These are phyloP conservation scores for Trichoderma sp. DNA, from an alignment of 2,329 filamentous ascomycete species.

Conservation along the genomic window DNA sequence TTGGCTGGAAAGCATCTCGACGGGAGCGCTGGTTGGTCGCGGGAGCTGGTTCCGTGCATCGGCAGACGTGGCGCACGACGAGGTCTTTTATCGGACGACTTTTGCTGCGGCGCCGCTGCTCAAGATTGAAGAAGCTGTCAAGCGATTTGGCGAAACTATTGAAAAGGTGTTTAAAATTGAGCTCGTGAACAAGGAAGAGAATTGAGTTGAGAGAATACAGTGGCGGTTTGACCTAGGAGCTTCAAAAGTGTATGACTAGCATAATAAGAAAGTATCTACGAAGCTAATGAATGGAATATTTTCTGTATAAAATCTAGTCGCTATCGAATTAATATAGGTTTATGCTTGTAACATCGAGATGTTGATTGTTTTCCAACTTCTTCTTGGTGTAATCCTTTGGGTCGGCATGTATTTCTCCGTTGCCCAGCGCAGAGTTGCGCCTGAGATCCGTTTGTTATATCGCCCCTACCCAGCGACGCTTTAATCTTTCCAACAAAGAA, in stretches of 20 bases:
- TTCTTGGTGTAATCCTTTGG: background rate
- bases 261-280: background rate
- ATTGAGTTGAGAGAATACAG: background rate
- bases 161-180: background rate
- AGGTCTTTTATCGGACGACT: conserved; percentile 15
- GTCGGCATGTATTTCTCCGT: background rate
- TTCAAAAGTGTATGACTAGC: background rate
- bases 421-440: too few species aligned
- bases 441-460: background rate
- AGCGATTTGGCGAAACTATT: conserved; percentile 11
- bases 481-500: background rate
- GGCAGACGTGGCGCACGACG: background rate
- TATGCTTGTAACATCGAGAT: background rate
- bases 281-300: background rate
- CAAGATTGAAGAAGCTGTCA: conserved; percentile 19
- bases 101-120: conserved; percentile 14
- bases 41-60: conserved; percentile 15
- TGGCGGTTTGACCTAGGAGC: background rate
- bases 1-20: conserved; percentile 18
- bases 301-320: background rate
- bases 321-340: background rate
- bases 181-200: background rate
- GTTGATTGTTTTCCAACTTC: background rate
- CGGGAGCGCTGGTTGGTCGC: background rate
- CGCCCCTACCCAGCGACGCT: background rate